Evolutionary conservation across 2,329 filamentous ascomycete species (phyloP), one percentile per base, ranked within the genome.

Genomic region (Sclerotinia minor): DNA sequence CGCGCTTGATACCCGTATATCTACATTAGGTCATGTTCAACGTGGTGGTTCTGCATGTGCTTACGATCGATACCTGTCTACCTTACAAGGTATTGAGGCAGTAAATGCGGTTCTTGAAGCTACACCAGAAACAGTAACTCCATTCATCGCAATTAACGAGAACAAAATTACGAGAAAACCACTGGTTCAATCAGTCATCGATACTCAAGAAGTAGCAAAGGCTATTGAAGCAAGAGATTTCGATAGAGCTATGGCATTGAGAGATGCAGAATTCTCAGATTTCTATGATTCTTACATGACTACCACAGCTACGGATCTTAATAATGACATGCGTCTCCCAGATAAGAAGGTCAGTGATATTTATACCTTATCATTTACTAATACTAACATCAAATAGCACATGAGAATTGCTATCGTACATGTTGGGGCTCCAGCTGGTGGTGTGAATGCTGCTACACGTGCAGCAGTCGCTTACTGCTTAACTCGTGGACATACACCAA

Each of bases 361-460:
- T 68, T 3, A 7, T 19, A 26, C 1, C 29, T 49, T 49, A 41
- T 11, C 8, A n/a, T 13, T 45, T 21, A 38, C 26, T 21, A 21
- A 60, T 65, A 58, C 77, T 82, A 69, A 82, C 73, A 8, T 50
- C 49, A 49, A 32, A 21, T 71, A 94, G 91, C 88, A 89, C 73
- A 93, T 98, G 92, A 89, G 88, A 72, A 92, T 99, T 75, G 95
- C 92, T 60, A 97, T 99, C 76, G 92, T 99, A 79, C 96, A 98
- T 75, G 94, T 98, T 32, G 95, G 95, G 75, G 95, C 95, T 17
- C 95, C 95, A 9, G 95, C 95, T 41, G 95, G 95, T 79, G 95
- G 95, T 75, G 98, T 99, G 92, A 99, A 99, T 80, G 94, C 94
- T 38, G 95, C 95, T 53, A 95, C 96, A 26, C 89, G 95, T 73